Base-by-base conservation (phyloP, 345 rosid genomes). In the Lepidium aucheri region DNA sequence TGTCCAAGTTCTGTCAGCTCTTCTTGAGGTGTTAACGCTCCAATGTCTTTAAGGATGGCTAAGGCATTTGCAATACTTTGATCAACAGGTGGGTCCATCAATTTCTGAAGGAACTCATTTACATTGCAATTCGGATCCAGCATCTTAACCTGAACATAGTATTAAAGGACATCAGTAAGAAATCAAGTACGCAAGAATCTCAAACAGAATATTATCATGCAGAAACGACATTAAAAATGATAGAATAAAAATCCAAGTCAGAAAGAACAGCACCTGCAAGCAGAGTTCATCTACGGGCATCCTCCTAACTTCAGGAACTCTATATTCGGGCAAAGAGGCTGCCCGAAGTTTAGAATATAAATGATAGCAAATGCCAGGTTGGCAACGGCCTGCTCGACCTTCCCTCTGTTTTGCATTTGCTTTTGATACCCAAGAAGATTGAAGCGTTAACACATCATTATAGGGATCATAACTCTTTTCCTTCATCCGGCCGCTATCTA, bases 361-460 rank as follows among this genome's bases (percentile, higher is more conserved):
- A 84, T 88, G 99, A 77, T 94, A 94, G 70, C 99, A 94, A 24
- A 83, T 76, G 58, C 99, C 99, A 54, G 99, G 86, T 72, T 80
- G 95, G 78, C 95, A 90, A 35, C 97, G 95, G 16, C 99, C 99
- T 52, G 99, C 96, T 69, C 99, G 90, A 24, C 97, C 99, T 63
- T 82, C 96, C 42, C 99, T 77, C 71, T 94, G 99, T 83, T 80
- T 94, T 54, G 97, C 91, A 82, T 86, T 94, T 70, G 99, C 99
- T 78, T 90, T 94, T 15, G 99, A 94, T 17, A 88, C 77, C 99
- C 99, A 94, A 34, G 90, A 81, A 65, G 96, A 82, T 56, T 85
- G 96, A 67, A 94, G 95, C 28, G 99, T 94, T 20, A 92, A 86
- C 44, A 94, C 89, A 69, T 88, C 82, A 57, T 77, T 81, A 75